phyloP scores from a whole-genome alignment of 495 filamentous ascomycete species.

The Aspergillus panamensis region DNA sequence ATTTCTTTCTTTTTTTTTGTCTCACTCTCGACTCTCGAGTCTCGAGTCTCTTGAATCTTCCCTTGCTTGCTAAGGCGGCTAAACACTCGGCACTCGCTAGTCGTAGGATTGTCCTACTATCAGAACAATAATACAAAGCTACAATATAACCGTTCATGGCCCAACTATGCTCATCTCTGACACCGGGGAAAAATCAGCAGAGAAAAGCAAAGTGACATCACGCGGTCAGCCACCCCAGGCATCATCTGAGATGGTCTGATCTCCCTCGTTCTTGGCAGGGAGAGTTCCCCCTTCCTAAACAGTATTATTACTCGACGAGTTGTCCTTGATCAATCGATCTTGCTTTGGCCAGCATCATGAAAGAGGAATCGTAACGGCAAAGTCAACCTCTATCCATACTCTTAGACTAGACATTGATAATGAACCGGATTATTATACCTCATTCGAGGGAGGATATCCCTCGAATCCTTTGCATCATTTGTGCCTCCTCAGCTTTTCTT shows the following conservation, averaged over 20 bases:
- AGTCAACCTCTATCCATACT: no score
- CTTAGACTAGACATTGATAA: conserved; percentile 1
- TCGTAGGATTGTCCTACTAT: neutral
- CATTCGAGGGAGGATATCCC: neutral
- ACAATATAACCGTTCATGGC: conserved; percentile 2
- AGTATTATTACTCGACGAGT: neutral
- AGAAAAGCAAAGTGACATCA: conserved; percentile 21
- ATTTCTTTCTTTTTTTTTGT: no score
- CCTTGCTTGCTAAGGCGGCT: neutral
- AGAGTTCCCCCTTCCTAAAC: neutral
- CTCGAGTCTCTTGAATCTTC: neutral
- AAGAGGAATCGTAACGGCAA: neutral
- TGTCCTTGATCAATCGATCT: no score
- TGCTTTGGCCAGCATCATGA: neutral
- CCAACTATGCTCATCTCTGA: conserved; percentile 16
- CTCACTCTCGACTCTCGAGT: neutral
- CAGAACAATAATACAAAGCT: neutral
- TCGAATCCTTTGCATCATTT: neutral
- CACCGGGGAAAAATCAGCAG: conserved; percentile 13
- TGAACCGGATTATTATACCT: neutral
- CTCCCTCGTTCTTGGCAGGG: conserved; percentile 1
- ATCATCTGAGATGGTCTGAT: conserved; percentile 25
- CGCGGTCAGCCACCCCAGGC: conserved; percentile 20
- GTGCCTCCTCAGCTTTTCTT: neutral
- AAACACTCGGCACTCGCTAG: neutral